A percentile compares a stretch with the other conserved stretches of the same genome.
Conservation (phyloP, 1,139 yeast species). For the Geotrichum siamense region DNA sequence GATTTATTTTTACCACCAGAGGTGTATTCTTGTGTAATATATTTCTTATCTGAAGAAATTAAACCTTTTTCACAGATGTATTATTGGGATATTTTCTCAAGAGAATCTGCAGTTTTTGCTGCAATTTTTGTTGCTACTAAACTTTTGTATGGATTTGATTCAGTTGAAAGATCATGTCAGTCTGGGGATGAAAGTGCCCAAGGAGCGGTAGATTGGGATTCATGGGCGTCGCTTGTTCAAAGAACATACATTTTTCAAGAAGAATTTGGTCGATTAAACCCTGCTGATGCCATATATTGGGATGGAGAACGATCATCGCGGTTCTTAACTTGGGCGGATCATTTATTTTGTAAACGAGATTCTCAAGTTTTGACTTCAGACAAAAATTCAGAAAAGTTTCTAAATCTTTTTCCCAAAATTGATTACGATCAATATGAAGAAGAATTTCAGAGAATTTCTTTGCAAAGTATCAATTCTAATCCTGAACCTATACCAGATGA, state of each 20-base stretch:
- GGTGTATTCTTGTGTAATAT: conserved; percentile 22
- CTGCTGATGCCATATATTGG: conserved; percentile 31
- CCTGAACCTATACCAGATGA: too few species aligned
- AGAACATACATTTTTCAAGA: conserved; percentile 32
- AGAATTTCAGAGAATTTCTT: too few species aligned
- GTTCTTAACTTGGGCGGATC: conserved; percentile 31
- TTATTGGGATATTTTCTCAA: neutral
- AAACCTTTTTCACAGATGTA: neutral
- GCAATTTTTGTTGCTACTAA: conserved; percentile 29
- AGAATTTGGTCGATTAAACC: conserved; percentile 25
- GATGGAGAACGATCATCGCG: conserved; percentile 24
- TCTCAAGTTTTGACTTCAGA: conserved; percentile 4
- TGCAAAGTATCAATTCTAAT: too few species aligned
- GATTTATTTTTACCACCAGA: conserved; percentile 35
- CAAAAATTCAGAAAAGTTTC: conserved; percentile 4
- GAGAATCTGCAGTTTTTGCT: conserved; percentile 2
- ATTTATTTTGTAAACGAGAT: conserved; percentile 15
- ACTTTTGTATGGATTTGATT: conserved; percentile 34
- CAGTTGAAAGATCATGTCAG: conserved; percentile 18
- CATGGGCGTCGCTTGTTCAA: conserved; percentile 33
- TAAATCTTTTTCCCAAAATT: neutral
- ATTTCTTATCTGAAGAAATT: neutral
- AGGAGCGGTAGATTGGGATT: conserved; percentile 29
- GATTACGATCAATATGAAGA: too few species aligned
- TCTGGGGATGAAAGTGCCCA: conserved; percentile 20